A percentile compares a stretch with the other conserved stretches of the same genome.
phyloP scores from a whole-genome alignment of 768 basidiomycete genomes.

The Leucocoprinus birnbaumii region DNA sequence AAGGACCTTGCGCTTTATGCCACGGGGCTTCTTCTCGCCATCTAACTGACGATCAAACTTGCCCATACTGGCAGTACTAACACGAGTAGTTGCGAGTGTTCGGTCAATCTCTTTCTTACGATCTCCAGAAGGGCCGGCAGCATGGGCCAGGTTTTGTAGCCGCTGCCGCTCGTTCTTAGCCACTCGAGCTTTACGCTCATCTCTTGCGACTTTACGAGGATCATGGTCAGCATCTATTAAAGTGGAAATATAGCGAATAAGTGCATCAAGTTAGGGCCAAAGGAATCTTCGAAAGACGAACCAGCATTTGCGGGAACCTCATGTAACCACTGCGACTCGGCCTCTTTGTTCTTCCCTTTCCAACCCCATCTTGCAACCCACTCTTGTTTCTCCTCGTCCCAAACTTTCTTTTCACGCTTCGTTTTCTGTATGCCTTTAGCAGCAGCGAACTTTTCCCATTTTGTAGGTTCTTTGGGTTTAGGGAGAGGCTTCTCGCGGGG shows the following conservation, averaged over 20 bases:
- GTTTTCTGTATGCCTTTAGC: slow-evolving; percentile 91
- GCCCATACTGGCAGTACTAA: slow-evolving; percentile 94
- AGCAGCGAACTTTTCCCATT: slow-evolving; percentile 95
- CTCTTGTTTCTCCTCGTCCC: slow-evolving; percentile 93
- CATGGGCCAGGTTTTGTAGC: slow-evolving; percentile 66
- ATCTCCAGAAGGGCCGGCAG: slow-evolving; percentile 33
- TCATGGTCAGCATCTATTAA: slow-evolving; percentile 74
- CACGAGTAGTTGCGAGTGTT: slow-evolving; percentile 70
- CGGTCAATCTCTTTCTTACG: slow-evolving; percentile 76
- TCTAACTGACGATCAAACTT: slow-evolving; percentile 88
- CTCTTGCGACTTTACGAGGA: slow-evolving; percentile 70
- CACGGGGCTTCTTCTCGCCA: slow-evolving; percentile 86
- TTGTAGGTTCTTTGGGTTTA: slow-evolving; percentile 88
- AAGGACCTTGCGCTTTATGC: slow-evolving; percentile 89
- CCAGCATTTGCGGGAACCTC: slow-evolving; percentile 88
- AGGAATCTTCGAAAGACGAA: slow-evolving; percentile 32
- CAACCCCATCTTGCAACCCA: slow-evolving; percentile 93
- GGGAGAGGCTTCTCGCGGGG: slow-evolving; percentile 93
- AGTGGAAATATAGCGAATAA: background rate
- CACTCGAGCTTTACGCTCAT: slow-evolving; percentile 77
- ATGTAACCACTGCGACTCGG: slow-evolving; percentile 86
- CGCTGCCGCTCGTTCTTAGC: slow-evolving; percentile 85
- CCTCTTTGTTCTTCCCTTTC: slow-evolving; percentile 84
- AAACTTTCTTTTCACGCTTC: slow-evolving; percentile 74
- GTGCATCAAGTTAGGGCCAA: background rate